Conservation (phyloP, 805 yeast species). For the Yamadazyma philogaea region DNA sequence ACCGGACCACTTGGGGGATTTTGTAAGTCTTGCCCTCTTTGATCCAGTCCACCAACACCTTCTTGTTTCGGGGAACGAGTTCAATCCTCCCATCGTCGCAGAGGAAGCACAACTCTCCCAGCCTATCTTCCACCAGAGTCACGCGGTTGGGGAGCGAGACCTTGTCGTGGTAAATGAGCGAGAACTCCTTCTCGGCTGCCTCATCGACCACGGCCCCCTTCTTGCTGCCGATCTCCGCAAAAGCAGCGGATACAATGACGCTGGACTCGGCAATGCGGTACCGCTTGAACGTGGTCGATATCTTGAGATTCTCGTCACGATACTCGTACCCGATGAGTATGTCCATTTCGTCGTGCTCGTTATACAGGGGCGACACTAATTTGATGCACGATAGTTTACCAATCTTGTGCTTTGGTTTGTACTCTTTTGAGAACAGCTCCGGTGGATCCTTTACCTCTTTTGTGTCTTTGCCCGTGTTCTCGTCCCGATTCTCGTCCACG, state of each 20-base stretch:
- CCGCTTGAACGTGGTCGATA: constrained; percentile 23
- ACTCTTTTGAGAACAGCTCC: constrained; percentile 1
- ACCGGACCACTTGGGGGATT: constrained; percentile 9
- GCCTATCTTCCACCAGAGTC: constrained; percentile 31
- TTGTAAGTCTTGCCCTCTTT: background rate
- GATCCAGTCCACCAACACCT: constrained; percentile 27
- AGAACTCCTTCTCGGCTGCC: constrained; percentile 7
- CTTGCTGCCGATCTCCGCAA: constrained; percentile 28
- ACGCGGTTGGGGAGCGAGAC: constrained; percentile 23
- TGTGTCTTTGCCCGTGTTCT: no score
- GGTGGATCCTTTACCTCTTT: no score
- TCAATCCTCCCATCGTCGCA: constrained; percentile 41
- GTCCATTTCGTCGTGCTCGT: constrained; percentile 42
- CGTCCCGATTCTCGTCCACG: constrained; percentile 20
- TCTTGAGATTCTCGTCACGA: constrained; percentile 14
- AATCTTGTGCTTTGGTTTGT: constrained; percentile 11
- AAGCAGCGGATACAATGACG: constrained; percentile 26
- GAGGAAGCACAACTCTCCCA: constrained; percentile 41
- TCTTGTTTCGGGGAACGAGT: constrained; percentile 36
- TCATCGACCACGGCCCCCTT: constrained; percentile 13
- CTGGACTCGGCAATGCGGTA: constrained; percentile 24
- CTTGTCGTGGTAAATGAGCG: constrained; percentile 27
- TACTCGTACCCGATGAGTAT: constrained; percentile 41
- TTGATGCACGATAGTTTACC: constrained; percentile 32
- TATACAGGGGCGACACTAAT: constrained; percentile 44